Evolutionary conservation across 441 rosid genomes (phyloP), one percentile per base, ranked within the genome.

Genomic region (Eruca vesicaria): DNA sequence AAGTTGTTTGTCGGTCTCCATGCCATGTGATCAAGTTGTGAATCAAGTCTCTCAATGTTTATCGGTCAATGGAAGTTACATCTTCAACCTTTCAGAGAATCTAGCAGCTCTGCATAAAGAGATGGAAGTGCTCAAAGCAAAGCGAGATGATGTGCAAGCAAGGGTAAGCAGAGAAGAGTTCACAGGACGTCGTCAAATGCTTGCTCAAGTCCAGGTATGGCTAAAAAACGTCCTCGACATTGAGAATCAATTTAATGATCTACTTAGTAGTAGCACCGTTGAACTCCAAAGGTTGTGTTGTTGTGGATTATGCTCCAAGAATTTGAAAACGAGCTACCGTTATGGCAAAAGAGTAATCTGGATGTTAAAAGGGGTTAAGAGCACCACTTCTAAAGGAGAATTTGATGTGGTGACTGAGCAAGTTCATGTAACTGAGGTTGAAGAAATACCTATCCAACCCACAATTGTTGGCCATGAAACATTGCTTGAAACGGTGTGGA

Each of bases 71-170:
- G 61, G 10, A 23, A 6, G 35, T 57, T 57, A 57, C 18, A 26
- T 57, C 62, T 57, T 1, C 62, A 26, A 57, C 19, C 18, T 57
- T 14, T 14, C 62, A n/a, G 9, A 6, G 35, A 57, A 57, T 57
- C 21, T 52, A 52, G 62, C 10, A 2, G 18, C 62, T 26, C 19
- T 57, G 5, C 35, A 26, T 6, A 57, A 57, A 7, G 62, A 26
- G 19, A 57, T 57, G 62, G 35, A 57, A 57, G 62, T 57, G 10
- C 33, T 57, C 62, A 57, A 26, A 18, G 62, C 62, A 26, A 57
- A 57, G 19, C 19, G 62, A 57, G 62, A 57, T 57, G 62, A 57
- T 57, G 62, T 57, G 62, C 57, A 52, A 52, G 14, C 12, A 52
- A 52, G 26, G 12, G 26, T 52, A 4, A 55, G 3, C 31, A 55